Conservation (phyloP, 75 land plant species). For the Selaginella tamariscina region DNA sequence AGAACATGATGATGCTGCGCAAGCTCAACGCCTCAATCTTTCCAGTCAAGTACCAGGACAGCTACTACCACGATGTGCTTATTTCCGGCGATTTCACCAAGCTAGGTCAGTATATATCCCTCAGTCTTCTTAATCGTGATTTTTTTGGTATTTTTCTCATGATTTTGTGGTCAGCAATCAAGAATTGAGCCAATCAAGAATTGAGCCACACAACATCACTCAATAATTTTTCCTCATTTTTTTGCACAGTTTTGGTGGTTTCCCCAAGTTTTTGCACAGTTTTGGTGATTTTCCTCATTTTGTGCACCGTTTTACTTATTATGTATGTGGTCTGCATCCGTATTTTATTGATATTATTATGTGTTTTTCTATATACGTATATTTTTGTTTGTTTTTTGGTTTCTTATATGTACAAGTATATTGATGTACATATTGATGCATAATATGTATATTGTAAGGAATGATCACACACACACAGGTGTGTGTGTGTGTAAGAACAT, state of each 20-base stretch:
- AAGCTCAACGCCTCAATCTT: conserved; percentile 15
- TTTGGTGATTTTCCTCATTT: not conserved
- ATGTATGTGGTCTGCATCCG: too few species aligned
- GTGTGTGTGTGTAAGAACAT: too few species aligned
- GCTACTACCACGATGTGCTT: conserved; percentile 11
- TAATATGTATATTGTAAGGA: too few species aligned
- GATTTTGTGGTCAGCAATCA: too few species aligned
- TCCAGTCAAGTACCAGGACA: conserved; percentile 15
- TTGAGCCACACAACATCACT: too few species aligned
- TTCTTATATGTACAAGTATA: too few species aligned
- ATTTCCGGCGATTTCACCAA: conserved; percentile 14
- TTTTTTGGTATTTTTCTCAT: not conserved
- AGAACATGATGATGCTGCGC: conserved; percentile 13
- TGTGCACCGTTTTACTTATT: too few species aligned
- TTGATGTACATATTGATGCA: too few species aligned
- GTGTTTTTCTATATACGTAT: too few species aligned
- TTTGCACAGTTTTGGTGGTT: not conserved
- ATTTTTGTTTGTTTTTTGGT: too few species aligned
- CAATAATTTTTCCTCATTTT: not conserved
- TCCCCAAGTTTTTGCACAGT: not conserved
- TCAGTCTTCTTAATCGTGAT: not conserved
- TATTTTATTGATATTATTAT: too few species aligned
- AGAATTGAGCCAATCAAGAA: not conserved
- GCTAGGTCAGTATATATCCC: conserved; percentile 9
- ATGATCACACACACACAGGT: not conserved